Evolutionary conservation across 345 rosid genomes (phyloP), one percentile per base, ranked within the genome.

Genomic region (Isatis tinctoria): DNA sequence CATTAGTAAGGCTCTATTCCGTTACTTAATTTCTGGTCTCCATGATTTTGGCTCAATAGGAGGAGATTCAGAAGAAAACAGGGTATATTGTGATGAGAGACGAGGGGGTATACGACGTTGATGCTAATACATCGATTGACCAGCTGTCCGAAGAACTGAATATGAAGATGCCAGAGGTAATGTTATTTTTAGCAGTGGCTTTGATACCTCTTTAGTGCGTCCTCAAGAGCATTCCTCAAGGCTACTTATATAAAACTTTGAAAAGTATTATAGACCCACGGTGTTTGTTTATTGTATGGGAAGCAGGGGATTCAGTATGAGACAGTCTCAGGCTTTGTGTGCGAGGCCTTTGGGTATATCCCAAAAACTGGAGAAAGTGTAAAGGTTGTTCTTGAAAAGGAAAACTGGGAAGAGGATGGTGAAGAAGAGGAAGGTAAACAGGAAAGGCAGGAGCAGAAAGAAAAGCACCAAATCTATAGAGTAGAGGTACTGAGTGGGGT

Each of bases 21-120:
- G 3, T 48, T 28, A 30, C 49, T 48, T n/a, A 58, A 36, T 64
- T n/a, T 32, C 47, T 51, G 48, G 2, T 40, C 17, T 66, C 28
- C 57, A 22, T 59, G 39, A 72, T 60, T 76, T 61, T 73, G 70
- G 8, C 70, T 45, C 69, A 22, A 77, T 65, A 95, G 99, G 99
- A 95, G 83, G 99, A 95, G 83, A 95, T 95, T 78, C 96, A 92
- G 83, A 95, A 92, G 87, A 95, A 95, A 81, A 95, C 99, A 33
- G 98, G 99, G 62, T 92, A 92, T 74, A 85, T 95, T 69, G 98
- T 92, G 27, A 92, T 90, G 99, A 86, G 96, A 82, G 98, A 92
- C 36, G 97, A 92, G 62, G 99, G 98, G 64, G 74, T 90, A 56
- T 92, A 82, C 79, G 99, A 95, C 58, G 92, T 95, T 75, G 99